Conservation (phyloP, 75 land plant species). For the Isoetes taiwanensis region DNA sequence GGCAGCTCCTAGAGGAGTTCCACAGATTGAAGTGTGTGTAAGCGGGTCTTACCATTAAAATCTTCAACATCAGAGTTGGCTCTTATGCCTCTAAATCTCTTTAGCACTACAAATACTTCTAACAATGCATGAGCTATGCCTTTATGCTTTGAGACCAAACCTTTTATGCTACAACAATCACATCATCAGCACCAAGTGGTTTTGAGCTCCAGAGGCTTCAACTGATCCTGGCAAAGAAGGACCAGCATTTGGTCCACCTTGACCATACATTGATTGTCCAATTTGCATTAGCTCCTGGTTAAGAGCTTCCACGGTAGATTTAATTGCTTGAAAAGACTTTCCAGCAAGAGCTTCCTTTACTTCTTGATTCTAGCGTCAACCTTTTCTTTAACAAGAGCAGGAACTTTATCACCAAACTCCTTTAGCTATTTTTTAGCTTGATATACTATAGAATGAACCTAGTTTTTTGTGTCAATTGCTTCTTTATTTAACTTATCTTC, state of each 20-base stretch:
- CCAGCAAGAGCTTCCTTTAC: slow-evolving; percentile 64
- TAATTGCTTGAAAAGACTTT: slow-evolving; percentile 53
- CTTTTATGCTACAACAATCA: too few species aligned
- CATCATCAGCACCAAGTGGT: slow-evolving; percentile 48
- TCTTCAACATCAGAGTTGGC: too few species aligned
- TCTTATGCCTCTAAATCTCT: too few species aligned
- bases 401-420: slow-evolving; percentile 77
- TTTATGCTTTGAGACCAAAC: too few species aligned
- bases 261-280: slow-evolving; percentile 75
- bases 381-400: slow-evolving; percentile 58
- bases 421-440: slow-evolving; percentile 85
- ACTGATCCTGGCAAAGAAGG: slow-evolving; percentile 25
- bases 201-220: slow-evolving; percentile 20
- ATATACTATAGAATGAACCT: slow-evolving; percentile 61
- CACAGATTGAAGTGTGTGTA: too few species aligned
- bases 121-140: too few species aligned
- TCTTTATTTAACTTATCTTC: slow-evolving; percentile 90
- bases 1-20: too few species aligned
- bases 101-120: too few species aligned
- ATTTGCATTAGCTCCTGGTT: slow-evolving; percentile 90
- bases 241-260: slow-evolving; percentile 31
- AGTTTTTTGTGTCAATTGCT: slow-evolving; percentile 82
- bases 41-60: too few species aligned
- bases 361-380: slow-evolving; percentile 66
- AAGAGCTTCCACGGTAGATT: slow-evolving; percentile 59